A percentile compares a stretch with the other conserved stretches of the same genome.
phyloP scores from a whole-genome alignment of 306 rosid species.

The Dryas octopetala region DNA sequence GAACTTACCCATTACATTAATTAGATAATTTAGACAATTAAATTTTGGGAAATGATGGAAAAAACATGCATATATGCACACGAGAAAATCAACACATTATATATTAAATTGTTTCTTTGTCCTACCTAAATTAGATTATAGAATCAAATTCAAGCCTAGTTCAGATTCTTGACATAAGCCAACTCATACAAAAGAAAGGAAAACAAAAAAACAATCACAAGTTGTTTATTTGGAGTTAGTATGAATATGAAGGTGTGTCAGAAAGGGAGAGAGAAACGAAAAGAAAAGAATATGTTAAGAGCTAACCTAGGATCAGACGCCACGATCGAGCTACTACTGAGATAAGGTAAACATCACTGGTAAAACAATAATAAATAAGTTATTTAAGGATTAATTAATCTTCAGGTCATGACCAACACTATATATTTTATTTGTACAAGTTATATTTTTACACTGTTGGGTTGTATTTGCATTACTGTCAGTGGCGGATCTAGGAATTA shows the following conservation, averaged over 20 bases:
- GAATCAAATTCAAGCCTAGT: too few relatives aligned
- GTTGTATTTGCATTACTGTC: background rate
- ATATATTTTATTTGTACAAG: background rate
- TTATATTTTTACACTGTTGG: background rate
- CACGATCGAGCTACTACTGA: background rate
- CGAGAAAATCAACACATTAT: too few relatives aligned
- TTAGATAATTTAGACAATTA: too few relatives aligned
- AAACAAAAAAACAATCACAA: background rate
- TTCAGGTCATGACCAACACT: background rate
- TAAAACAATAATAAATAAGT: background rate
- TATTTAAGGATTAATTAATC: background rate
- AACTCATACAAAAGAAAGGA: background rate
- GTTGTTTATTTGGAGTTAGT: background rate
- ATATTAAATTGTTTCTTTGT: too few relatives aligned
- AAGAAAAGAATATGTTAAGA: background rate
- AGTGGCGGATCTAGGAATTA: too few relatives aligned
- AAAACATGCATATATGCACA: too few relatives aligned
- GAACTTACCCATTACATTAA: too few relatives aligned
- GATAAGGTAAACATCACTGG: background rate
- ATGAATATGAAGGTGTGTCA: background rate
- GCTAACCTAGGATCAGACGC: constrained; percentile 15
- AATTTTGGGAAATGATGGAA: too few relatives aligned
- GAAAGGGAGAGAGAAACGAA: background rate
- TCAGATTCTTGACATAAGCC: constrained; percentile 7
- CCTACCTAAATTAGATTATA: too few relatives aligned